Evolutionary conservation across 202 grass and related monocot species (phyloP).

Genomic region (Hordeum pubiflorum): DNA sequence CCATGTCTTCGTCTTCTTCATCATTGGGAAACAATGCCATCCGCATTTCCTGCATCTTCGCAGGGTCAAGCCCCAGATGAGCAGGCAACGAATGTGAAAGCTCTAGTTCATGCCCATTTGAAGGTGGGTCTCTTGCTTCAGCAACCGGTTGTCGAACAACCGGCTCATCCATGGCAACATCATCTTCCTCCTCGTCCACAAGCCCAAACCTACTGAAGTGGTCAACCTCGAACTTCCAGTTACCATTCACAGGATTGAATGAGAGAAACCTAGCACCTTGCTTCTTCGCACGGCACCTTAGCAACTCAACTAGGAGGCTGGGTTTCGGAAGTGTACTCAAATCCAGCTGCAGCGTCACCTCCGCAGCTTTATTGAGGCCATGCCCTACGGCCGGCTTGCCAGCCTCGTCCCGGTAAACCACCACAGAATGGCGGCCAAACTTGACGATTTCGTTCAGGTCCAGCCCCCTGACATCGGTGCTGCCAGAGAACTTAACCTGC

Average conservation of each 20-base stretch:
- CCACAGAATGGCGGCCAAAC: conserved; percentile 51
- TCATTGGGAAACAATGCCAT: conserved; percentile 59
- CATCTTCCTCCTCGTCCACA: conserved; percentile 80
- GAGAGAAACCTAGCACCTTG: conserved; percentile 85
- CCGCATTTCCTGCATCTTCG: conserved; percentile 81
- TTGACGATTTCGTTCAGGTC: conserved; percentile 61
- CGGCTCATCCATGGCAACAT: conserved; percentile 56
- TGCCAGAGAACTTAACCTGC: conserved; percentile 37
- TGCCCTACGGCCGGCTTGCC: conserved; percentile 60
- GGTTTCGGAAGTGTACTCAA: conserved; percentile 17
- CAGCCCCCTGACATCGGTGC: conserved; percentile 70
- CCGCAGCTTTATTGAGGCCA: conserved; percentile 83
- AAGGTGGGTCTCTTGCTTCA: conserved; percentile 41
- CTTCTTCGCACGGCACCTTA: conserved; percentile 30
- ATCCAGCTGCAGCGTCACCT: conserved; percentile 55
- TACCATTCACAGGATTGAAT: conserved; percentile 44
- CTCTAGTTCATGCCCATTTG: conserved; percentile 42
- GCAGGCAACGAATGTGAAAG: conserved; percentile 82
- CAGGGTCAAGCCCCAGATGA: conserved; percentile 84
- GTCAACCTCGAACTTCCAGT: conserved; percentile 76
- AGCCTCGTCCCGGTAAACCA: conserved; percentile 62
- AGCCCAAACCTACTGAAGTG: conserved; percentile 98
- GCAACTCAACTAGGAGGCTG: conserved; percentile 9
- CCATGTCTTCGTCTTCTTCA: conserved; percentile 48
- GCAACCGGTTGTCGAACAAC: conserved; percentile 36